Evolutionary conservation across 2,329 filamentous ascomycete species (phyloP).

Genomic region (Juglanconis oblonga): DNA sequence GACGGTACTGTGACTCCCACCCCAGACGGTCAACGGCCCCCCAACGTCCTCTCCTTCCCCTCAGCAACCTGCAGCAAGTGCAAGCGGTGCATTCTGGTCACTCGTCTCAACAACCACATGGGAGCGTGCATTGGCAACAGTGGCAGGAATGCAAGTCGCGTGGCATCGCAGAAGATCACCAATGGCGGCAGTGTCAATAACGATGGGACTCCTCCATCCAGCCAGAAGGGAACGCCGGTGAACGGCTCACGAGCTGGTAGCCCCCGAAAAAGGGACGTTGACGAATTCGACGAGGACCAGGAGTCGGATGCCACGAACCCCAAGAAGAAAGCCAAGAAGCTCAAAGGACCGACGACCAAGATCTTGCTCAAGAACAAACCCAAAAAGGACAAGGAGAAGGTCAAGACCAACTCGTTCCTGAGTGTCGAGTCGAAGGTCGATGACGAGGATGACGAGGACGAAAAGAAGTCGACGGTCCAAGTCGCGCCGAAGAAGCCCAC

Average conservation of each 20-base stretch:
- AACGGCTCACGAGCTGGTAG: constrained; percentile 53
- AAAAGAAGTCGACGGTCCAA: constrained; percentile 35
- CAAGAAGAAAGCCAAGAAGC: constrained; percentile 60
- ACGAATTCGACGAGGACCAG: constrained; percentile 51
- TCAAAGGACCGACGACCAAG: constrained; percentile 46
- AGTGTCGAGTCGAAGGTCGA: constrained; percentile 45
- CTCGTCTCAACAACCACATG: constrained; percentile 66
- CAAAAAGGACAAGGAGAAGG: constrained; percentile 55
- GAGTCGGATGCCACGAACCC: constrained; percentile 46
- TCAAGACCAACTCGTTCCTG: constrained; percentile 48
- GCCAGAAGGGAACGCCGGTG: constrained; percentile 59
- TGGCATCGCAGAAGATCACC: constrained; percentile 61
- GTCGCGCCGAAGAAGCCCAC: constrained; percentile 41
- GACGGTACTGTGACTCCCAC: constrained; percentile 33
- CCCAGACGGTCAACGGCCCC: constrained; percentile 50
- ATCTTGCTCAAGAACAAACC: constrained; percentile 54
- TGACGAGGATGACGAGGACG: constrained; percentile 35
- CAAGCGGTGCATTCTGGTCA: constrained; percentile 63
- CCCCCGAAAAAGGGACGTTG: constrained; percentile 57
- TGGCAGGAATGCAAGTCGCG: constrained; percentile 59
- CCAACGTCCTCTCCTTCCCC: constrained; percentile 62
- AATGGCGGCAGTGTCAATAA: constrained; percentile 51
- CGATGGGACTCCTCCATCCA: constrained; percentile 58
- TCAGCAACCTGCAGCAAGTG: constrained; percentile 67
- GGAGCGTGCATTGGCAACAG: constrained; percentile 66